Evolutionary conservation across 371 early-diverging fungal genomes (phyloP), one percentile per base, ranked within the genome.

Genomic region (Thermomucor indicae-seudaticae): DNA sequence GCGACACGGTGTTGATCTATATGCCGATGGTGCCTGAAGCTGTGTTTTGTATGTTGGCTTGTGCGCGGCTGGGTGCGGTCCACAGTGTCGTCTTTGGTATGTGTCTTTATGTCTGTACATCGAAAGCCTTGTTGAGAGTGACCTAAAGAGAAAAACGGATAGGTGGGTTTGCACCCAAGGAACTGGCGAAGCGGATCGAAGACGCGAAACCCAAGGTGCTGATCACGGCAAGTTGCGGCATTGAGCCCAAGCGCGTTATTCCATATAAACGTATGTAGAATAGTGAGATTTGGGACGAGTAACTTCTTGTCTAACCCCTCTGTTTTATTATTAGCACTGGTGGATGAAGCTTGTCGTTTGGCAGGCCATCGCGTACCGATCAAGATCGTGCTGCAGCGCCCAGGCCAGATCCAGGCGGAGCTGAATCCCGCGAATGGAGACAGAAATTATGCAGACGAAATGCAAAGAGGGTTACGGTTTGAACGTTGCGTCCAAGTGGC

Each of bases 21-120:
- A 92, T 75, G 76, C 92, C 95, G 10, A 92, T 91, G 88, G 81
- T 91, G 10, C 91, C 93, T 8, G 86, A 95, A 51, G 91, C 96
- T 3, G 81, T 89, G 20, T 79, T 92, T 54, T 83, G 86, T 2
- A 88, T 93, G 82, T 84, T 96, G 30, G 93, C 97, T 0, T 93
- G 94, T 65, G 94, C 93, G 12, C 78, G 96, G 4, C 60, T 96
- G 17, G 98, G 97, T 4, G 83, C 90, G 7, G 73, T 92, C 3
- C 97, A 96, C 54, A 81, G 79, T 51, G 95, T 92, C 0, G 76
- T 75, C 2, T 75, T 75, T 67, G 76, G 67, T 66, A 59, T 47
- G 24, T 12, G 2, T 17, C 43, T 1, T 25, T 24, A 23, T 49
- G 17, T 37, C n/a, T 39, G 23, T 1, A 27, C n/a, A n/a, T n/a